Evolutionary conservation across 805 yeast genomes (phyloP).

Genomic region (Scheffersomyces ergatensis): DNA sequence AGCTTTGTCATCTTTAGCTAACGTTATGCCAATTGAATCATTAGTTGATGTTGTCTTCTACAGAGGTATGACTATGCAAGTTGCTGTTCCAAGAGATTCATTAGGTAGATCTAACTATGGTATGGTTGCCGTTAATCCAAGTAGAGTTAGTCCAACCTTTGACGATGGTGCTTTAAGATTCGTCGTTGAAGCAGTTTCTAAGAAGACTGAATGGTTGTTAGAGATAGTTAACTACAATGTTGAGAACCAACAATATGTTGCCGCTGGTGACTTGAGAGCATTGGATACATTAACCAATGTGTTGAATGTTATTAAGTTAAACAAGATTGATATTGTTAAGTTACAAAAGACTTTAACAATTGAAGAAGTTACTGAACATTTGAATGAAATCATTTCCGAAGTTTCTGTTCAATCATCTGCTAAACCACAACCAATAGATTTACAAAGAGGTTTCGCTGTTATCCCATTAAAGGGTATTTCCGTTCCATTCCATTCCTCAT

Average conservation of each 20-base stretch:
- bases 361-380: slow-evolving; percentile 86
- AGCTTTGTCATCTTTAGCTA: slow-evolving; percentile 94
- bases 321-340: slow-evolving; percentile 90
- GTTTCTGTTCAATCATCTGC: slow-evolving; percentile 76
- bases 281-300: slow-evolving; percentile 92
- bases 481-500: slow-evolving; percentile 99
- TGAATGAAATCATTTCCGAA: slow-evolving; percentile 84
- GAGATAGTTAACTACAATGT: slow-evolving; percentile 98
- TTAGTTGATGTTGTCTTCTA: slow-evolving; percentile 97
- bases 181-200: slow-evolving; percentile 85
- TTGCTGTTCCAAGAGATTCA: slow-evolving; percentile 97
- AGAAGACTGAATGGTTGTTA: slow-evolving; percentile 86
- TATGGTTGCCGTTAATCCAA: slow-evolving; percentile 98
- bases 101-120: slow-evolving; percentile 97
- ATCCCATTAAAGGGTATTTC: slow-evolving; percentile 98
- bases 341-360: slow-evolving; percentile 77
- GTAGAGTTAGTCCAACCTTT: slow-evolving; percentile 85
- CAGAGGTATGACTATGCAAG: slow-evolving; percentile 99
- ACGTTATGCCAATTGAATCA: slow-evolving; percentile 97
- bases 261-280: slow-evolving; percentile 98
- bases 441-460: slow-evolving; percentile 97
- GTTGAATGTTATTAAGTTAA: slow-evolving; percentile 86
- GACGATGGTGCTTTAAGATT: slow-evolving; percentile 90
- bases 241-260: slow-evolving; percentile 96
- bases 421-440: slow-evolving; percentile 94